These are phyloP conservation scores for Lotmaria passim DNA, from an alignment of 208 protist genomes.

Conservation along the genomic window DNA sequence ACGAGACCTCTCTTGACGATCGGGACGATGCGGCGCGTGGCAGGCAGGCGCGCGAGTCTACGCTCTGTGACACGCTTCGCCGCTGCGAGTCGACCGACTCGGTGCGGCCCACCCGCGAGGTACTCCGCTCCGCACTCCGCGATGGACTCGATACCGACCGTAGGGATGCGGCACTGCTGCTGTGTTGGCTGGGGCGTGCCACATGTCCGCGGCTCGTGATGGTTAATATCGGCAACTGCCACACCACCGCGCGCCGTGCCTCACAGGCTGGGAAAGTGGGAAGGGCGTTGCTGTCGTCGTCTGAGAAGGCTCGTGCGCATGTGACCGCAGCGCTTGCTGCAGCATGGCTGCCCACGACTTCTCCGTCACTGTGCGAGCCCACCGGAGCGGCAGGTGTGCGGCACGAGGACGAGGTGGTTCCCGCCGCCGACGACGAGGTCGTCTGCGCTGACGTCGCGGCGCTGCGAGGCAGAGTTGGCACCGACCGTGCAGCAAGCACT, in stretches of 20 bases:
- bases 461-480: not conserved
- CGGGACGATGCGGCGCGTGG: not conserved
- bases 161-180: not conserved
- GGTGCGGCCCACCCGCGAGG: not conserved
- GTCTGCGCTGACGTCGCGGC: not conserved
- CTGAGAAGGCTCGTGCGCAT: not conserved
- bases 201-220: constrained; percentile 1
- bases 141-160: not conserved
- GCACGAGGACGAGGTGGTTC: not conserved
- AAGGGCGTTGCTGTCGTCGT: not conserved
- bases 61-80: not conserved
- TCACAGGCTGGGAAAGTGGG: not conserved
- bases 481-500: not conserved
- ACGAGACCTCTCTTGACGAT: constrained; percentile 5
- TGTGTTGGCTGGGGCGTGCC: not conserved
- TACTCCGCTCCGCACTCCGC: not conserved
- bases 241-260: not conserved
- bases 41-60: not conserved
- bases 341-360: too few species aligned
- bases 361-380: too few species aligned
- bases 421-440: not conserved
- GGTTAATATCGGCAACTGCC: constrained; percentile 15
- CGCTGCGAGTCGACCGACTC: not conserved
- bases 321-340: not conserved
- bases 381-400: not conserved